Conservation (phyloP, 495 filamentous ascomycete species). For the Penicillium odoratum region DNA sequence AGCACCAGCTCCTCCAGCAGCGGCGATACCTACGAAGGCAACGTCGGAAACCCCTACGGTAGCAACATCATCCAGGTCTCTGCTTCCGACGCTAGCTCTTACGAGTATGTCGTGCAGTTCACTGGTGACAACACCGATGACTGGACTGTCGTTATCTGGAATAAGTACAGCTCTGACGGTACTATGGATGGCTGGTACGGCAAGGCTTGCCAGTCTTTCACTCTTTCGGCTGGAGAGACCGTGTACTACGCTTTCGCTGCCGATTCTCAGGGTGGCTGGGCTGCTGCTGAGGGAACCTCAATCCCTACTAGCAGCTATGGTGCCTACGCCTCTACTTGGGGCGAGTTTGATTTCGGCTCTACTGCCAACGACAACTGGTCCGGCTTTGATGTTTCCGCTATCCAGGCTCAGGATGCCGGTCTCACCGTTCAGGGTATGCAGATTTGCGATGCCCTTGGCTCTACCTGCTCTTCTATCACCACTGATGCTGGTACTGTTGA, state of each 20-base stretch:
- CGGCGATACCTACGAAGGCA: conserved; percentile 44
- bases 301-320: conserved; percentile 34
- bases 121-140: conserved; percentile 34
- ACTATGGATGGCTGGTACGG: conserved; percentile 43
- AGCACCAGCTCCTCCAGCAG: conserved; percentile 26
- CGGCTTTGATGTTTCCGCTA: conserved; percentile 46
- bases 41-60: conserved; percentile 52
- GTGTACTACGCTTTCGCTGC: conserved; percentile 48
- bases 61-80: conserved; percentile 53
- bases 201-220: conserved; percentile 40
- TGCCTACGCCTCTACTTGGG: conserved; percentile 45
- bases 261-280: conserved; percentile 44
- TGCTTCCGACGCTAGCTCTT: conserved; percentile 30
- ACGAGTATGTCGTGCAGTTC: conserved; percentile 51
- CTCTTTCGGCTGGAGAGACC: conserved; percentile 41
- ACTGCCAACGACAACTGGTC: conserved; percentile 38
- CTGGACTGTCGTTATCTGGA: conserved; percentile 52
- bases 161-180: conserved; percentile 48
- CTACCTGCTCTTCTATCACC: conserved; percentile 36
- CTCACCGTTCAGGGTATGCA: conserved; percentile 35
- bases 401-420: conserved; percentile 36
- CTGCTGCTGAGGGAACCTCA: conserved; percentile 31
- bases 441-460: conserved; percentile 30
- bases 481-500: conserved; percentile 24
- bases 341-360: conserved; percentile 44